These are phyloP conservation scores for Nannochloris sp. DNA, from an alignment of 139 green algal species.

Conservation along the genomic window DNA sequence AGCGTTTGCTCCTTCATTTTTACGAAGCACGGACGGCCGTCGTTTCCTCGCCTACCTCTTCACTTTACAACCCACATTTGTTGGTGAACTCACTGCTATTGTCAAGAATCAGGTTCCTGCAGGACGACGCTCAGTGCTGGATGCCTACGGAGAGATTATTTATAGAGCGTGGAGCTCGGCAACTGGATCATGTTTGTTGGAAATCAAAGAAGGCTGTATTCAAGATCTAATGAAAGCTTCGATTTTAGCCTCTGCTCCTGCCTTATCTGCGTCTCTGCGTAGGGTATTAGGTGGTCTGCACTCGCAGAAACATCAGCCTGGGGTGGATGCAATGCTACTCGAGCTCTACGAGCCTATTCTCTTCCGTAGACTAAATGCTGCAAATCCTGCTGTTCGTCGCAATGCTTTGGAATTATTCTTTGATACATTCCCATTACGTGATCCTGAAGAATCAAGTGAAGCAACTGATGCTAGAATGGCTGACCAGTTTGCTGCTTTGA, in stretches of 20 bases:
- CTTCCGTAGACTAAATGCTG: conserved; percentile 41
- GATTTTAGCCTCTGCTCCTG: conserved; percentile 44
- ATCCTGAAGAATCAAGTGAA: conserved; percentile 28
- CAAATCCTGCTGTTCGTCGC: conserved; percentile 62
- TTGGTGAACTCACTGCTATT: conserved; percentile 58
- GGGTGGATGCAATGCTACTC: conserved; percentile 60
- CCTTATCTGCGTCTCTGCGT: conserved; percentile 48
- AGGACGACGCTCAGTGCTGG: conserved; percentile 50
- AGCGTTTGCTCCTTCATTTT: conserved; percentile 57
- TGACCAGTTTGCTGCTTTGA: conserved; percentile 45
- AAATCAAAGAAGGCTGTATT: conserved; percentile 27
- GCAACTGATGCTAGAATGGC: conserved; percentile 55
- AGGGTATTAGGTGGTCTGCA: conserved; percentile 54
- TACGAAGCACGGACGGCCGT: conserved; percentile 54
- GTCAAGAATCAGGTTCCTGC: conserved; percentile 70
- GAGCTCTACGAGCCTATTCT: conserved; percentile 78
- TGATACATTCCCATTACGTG: conserved; percentile 69
- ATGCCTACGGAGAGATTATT: conserved; percentile 73
- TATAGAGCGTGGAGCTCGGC: conserved; percentile 61
- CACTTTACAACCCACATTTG: conserved; percentile 48
- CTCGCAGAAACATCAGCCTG: conserved; percentile 34
- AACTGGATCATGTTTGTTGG: conserved; percentile 38
- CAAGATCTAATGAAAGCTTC: conserved; percentile 59
- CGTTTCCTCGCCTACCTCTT: conserved; percentile 66
- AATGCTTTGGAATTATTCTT: conserved; percentile 65